Percentiles rank a stretch among this genome's conserved stretches.
Conservation (phyloP, 2,329 filamentous ascomycete genomes). For the Kalaharituber pfeilii region DNA sequence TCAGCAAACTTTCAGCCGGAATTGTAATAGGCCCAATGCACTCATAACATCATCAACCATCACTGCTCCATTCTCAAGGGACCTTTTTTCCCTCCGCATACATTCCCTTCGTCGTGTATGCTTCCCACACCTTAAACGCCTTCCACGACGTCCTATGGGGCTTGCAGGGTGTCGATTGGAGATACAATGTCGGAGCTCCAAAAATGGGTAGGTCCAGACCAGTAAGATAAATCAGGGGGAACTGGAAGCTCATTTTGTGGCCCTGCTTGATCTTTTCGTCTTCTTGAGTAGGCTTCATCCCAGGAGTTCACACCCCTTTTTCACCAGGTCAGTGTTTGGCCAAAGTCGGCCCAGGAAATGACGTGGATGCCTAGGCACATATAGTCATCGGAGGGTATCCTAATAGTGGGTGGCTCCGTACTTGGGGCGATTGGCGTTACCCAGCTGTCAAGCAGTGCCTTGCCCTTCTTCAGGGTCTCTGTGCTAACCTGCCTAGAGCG, state of each 20-base stretch:
- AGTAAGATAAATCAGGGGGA: constrained; percentile 43
- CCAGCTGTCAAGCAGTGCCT: not conserved
- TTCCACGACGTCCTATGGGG: not conserved
- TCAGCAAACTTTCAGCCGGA: no score
- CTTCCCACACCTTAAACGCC: not conserved
- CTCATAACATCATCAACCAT: constrained; percentile 35
- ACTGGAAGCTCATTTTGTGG: constrained; percentile 47
- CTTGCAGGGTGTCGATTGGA: not conserved
- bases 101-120: not conserved
- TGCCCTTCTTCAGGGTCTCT: not conserved
- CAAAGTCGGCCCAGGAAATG: constrained; percentile 19
- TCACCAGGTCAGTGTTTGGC: constrained; percentile 41
- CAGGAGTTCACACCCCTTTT: not conserved
- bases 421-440: not conserved
- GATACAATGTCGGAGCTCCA: not conserved
- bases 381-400: not conserved
- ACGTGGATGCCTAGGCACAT: constrained; percentile 14
- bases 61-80: not conserved
- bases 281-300: not conserved
- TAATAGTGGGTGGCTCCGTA: not conserved
- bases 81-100: not conserved
- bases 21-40: constrained; percentile 32
- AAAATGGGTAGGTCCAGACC: constrained; percentile 47
- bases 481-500: not conserved
- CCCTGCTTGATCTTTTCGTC: constrained; percentile 27